Evolutionary conservation across 441 rosid species (phyloP).

Genomic region (Aquilaria agallochum): DNA sequence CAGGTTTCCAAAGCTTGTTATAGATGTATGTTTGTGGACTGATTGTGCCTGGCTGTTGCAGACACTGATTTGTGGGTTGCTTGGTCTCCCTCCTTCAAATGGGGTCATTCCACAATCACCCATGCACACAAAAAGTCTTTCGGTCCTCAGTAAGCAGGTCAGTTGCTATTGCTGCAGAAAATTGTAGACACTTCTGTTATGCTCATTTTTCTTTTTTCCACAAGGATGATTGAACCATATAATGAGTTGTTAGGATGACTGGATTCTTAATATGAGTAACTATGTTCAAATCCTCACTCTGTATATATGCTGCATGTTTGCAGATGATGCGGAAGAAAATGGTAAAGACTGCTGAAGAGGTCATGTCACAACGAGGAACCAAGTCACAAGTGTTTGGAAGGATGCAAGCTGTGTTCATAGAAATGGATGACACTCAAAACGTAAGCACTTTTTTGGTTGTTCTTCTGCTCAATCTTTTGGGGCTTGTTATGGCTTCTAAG

Average conservation of each 20-base stretch:
- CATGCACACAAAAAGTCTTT: constrained; percentile 90
- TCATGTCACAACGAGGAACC: constrained; percentile 57
- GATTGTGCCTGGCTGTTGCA: constrained; percentile 18
- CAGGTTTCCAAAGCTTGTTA: not conserved
- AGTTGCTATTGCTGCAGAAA: constrained; percentile 1
- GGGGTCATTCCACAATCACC: constrained; percentile 94
- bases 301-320: constrained; percentile 1
- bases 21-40: too few relatives aligned
- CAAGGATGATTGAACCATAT: too few relatives aligned
- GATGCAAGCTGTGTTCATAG: constrained; percentile 75
- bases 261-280: too few relatives aligned
- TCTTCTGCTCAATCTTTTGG: not conserved
- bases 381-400: constrained; percentile 70
- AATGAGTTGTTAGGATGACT: too few relatives aligned
- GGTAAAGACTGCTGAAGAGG: constrained; percentile 71
- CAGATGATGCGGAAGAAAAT: constrained; percentile 76
- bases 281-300: too few relatives aligned
- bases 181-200: not conserved
- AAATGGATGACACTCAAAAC: constrained; percentile 59
- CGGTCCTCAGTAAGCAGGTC: constrained; percentile 79
- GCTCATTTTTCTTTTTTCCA: too few relatives aligned
- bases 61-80: constrained; percentile 78
- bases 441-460: constrained; percentile 26
- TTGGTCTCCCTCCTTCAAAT: constrained; percentile 90
- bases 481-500: not conserved